Evolutionary conservation across 2,329 filamentous ascomycete genomes (phyloP).

Genomic region (Aspergillus pseudotamarii): DNA sequence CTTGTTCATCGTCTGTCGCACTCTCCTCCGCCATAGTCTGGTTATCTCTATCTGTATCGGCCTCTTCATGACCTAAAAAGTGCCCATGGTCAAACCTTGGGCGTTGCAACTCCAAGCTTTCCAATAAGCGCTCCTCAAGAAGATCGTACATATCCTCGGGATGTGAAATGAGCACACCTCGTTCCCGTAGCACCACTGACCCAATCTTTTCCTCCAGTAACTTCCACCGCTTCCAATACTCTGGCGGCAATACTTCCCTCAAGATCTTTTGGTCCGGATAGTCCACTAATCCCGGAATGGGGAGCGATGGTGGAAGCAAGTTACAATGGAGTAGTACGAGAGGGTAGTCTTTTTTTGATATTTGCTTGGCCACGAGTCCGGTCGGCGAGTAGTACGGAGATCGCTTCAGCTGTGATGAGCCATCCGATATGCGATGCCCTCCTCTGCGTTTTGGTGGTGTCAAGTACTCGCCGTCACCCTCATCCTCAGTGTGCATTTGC

Average conservation of each 20-base stretch:
- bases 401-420: conserved; percentile 34
- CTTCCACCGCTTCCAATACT: conserved; percentile 51
- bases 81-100: conserved; percentile 63
- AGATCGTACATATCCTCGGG: conserved; percentile 65
- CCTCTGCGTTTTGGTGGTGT: conserved; percentile 37
- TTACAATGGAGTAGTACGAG: conserved; percentile 65
- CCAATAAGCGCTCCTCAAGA: conserved; percentile 63
- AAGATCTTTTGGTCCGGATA: conserved; percentile 47
- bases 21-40: conserved; percentile 34
- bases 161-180: conserved; percentile 65
- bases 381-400: conserved; percentile 40
- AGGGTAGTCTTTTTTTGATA: conserved; percentile 52
- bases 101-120: conserved; percentile 60
- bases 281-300: conserved; percentile 44
- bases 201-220: conserved; percentile 57
- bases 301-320: conserved; percentile 56
- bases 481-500: conserved; percentile 48
- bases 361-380: conserved; percentile 33
- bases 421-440: conserved; percentile 32
- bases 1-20: conserved; percentile 41
- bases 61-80: conserved; percentile 49
- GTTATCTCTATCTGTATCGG: conserved; percentile 28
- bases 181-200: conserved; percentile 58
- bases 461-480: conserved; percentile 44
- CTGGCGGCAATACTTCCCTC: conserved; percentile 52